Conservation (phyloP, 228 moss, liverwort and hornwort genomes). For the Sphagnum fallax region DNA sequence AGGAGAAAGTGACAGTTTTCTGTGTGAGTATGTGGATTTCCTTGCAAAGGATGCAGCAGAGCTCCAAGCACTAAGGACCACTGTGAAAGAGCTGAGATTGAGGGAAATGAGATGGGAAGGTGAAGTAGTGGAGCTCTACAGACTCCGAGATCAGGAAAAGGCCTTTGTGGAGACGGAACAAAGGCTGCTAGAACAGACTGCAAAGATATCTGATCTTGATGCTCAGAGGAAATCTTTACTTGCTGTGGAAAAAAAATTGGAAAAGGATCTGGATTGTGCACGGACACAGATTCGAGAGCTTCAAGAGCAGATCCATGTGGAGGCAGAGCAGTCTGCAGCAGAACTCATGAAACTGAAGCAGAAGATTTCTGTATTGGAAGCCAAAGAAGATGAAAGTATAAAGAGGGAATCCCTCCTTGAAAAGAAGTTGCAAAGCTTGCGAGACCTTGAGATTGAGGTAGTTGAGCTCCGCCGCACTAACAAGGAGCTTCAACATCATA, state of each 20-base stretch:
- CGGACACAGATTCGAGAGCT: conserved; percentile 6
- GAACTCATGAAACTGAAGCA: conserved; percentile 51
- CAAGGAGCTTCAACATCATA: conserved; percentile 66
- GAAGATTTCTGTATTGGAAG: conserved; percentile 26
- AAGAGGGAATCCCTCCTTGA: conserved; percentile 32
- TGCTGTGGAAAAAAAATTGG: conserved; percentile 17
- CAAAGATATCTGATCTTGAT: conserved; percentile 8
- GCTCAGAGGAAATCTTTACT: conserved; percentile 4
- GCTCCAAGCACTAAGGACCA: conserved; percentile 26
- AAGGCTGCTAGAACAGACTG: conserved; percentile 6
- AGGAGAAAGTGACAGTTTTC: background rate
- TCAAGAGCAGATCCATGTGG: conserved; percentile 3
- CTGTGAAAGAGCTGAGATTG: conserved; percentile 27
- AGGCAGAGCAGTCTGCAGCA: conserved; percentile 34
- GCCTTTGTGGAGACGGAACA: conserved; percentile 11
- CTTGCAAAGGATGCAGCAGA: conserved; percentile 34
- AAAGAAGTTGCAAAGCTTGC: conserved; percentile 23
- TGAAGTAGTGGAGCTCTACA: conserved; percentile 37
- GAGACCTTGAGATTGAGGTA: conserved; percentile 47
- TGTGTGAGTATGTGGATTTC: conserved; percentile 34
- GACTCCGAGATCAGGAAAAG: conserved; percentile 34
- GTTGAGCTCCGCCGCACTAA: conserved; percentile 41
- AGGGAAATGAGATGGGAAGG: conserved; percentile 46
- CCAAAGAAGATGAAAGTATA: conserved; percentile 9
- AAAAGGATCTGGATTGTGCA: conserved; percentile 7